Percentiles rank a stretch among this genome's conserved stretches.
Conservation (phyloP, 1,139 yeast species). For the Taiozyma onychis region DNA sequence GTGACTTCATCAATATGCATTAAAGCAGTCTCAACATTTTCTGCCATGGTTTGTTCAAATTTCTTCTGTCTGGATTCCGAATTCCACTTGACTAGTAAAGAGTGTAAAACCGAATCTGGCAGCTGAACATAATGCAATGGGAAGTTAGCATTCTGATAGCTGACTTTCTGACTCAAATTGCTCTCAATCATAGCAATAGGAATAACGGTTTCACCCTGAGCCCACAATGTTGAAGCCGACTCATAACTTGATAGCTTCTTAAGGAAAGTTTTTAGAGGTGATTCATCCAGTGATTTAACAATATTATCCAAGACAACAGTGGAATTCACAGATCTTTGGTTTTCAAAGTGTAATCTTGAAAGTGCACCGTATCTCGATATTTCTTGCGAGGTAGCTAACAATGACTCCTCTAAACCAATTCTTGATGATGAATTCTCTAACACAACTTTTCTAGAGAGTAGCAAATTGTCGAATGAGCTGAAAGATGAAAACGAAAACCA, state of each 20-base stretch:
- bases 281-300: conserved; percentile 12
- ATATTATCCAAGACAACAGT: conserved; percentile 41
- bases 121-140: conserved; percentile 26
- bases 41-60: conserved; percentile 49
- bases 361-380: conserved; percentile 36
- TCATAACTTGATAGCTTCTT: conserved; percentile 37
- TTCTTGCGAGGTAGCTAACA: conserved; percentile 34
- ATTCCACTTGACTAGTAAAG: conserved; percentile 66
- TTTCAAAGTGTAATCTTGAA: conserved; percentile 32
- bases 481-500: conserved; percentile 39
- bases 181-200: conserved; percentile 47
- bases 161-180: conserved; percentile 9
- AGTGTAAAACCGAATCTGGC: conserved; percentile 32
- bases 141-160: conserved; percentile 3
- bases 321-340: conserved; percentile 47
- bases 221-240: conserved; percentile 56
- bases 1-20: conserved; percentile 17
- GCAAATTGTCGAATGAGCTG: conserved; percentile 34
- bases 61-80: conserved; percentile 65
- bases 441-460: conserved; percentile 33
- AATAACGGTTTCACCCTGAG: conserved; percentile 44
- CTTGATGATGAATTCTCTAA: conserved; percentile 6
- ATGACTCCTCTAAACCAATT: conserved; percentile 18
- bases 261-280: conserved; percentile 3
- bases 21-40: conserved; percentile 46